These are phyloP conservation scores for Neonothopanus nambi DNA, from an alignment of 1,284 basidiomycete genomes.

Conservation along the genomic window DNA sequence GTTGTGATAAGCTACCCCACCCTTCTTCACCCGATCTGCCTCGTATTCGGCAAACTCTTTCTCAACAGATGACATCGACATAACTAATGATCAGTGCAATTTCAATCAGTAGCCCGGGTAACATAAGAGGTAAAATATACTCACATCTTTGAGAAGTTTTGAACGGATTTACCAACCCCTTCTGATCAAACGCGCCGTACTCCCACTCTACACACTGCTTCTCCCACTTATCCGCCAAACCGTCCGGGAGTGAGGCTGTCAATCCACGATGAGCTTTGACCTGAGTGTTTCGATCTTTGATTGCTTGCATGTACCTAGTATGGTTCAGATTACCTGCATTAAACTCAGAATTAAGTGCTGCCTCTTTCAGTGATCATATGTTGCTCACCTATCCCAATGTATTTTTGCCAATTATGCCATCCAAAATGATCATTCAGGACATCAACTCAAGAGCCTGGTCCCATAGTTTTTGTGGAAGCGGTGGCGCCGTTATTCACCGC, in stretches of 20 bases:
- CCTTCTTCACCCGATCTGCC: too few species aligned
- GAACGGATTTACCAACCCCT: background rate
- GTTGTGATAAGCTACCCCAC: too few species aligned
- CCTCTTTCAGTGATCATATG: too few species aligned
- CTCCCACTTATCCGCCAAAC: background rate
- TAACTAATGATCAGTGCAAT: too few species aligned
- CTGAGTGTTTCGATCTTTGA: background rate
- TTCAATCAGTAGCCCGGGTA: too few species aligned
- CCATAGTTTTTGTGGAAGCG: constrained; percentile 1
- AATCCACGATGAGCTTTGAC: background rate
- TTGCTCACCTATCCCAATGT: background rate
- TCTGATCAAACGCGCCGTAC: background rate
- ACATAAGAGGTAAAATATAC: too few species aligned
- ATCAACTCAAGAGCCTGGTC: background rate
- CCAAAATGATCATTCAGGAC: constrained; percentile 3
- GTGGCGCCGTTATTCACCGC: too few species aligned
- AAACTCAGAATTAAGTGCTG: too few species aligned
- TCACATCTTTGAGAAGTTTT: background rate
- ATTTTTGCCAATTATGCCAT: background rate
- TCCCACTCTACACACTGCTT: background rate
- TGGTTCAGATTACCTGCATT: background rate
- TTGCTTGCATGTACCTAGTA: background rate
- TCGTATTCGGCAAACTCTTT: too few species aligned
- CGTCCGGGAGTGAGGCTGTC: background rate
- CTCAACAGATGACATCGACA: too few species aligned